A percentile compares a stretch with the other conserved stretches of the same genome.
phyloP scores from a whole-genome alignment of 495 filamentous ascomycete genomes.

The Daldinia bambusicola region DNA sequence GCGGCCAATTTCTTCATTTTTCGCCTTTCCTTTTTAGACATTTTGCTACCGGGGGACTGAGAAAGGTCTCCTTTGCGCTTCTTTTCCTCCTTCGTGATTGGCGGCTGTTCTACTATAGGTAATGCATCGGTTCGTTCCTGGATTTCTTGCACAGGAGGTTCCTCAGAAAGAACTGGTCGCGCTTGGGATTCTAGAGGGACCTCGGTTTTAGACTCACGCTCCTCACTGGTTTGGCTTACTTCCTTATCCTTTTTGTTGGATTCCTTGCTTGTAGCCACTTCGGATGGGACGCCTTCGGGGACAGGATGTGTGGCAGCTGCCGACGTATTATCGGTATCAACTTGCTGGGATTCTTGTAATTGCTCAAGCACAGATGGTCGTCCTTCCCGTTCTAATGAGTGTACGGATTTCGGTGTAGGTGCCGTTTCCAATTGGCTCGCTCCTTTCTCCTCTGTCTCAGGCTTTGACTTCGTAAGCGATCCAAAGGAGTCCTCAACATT shows the following conservation, averaged over 20 bases:
- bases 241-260: slow-evolving; percentile 44
- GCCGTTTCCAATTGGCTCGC: slow-evolving; percentile 29
- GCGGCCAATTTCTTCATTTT: slow-evolving; percentile 40
- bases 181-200: slow-evolving; percentile 32
- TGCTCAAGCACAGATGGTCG: not conserved
- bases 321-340: slow-evolving; percentile 27
- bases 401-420: slow-evolving; percentile 6
- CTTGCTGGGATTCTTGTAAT: slow-evolving; percentile 13
- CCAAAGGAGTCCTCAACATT: not conserved
- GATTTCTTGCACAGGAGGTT: slow-evolving; percentile 32
- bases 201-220: slow-evolving; percentile 24
- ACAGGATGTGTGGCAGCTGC: slow-evolving; percentile 7
- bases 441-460: slow-evolving; percentile 25
- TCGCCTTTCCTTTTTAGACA: slow-evolving; percentile 49
- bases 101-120: slow-evolving; percentile 30
- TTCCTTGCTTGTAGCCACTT: slow-evolving; percentile 34
- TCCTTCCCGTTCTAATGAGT: slow-evolving; percentile 28
- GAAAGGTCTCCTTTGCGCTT: slow-evolving; percentile 22
- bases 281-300: slow-evolving; percentile 16
- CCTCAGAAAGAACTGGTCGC: slow-evolving; percentile 13
- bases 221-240: slow-evolving; percentile 27
- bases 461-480: not conserved
- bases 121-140: slow-evolving; percentile 27
- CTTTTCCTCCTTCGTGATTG: not conserved
- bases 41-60: slow-evolving; percentile 39